Conservation (phyloP, 2,329 filamentous ascomycete genomes). For the Acrocalymma vagum region DNA sequence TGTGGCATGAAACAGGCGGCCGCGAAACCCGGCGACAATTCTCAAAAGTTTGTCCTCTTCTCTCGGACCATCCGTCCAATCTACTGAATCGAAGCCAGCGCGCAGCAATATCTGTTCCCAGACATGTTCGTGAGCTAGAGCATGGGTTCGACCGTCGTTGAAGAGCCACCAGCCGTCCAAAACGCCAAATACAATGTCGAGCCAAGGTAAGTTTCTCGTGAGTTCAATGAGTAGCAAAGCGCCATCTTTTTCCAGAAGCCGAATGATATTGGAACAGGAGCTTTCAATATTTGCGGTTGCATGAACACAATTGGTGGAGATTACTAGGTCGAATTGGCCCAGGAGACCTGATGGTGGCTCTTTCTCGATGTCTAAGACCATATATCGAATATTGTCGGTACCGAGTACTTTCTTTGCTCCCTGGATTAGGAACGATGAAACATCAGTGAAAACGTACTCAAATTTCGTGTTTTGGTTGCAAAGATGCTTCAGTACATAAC, state of each 20-base stretch:
- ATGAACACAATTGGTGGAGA: constrained; percentile 27
- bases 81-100: constrained; percentile 16
- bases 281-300: constrained; percentile 18
- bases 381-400: constrained; percentile 43
- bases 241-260: constrained; percentile 18
- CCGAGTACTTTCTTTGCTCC: constrained; percentile 37
- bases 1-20: too few species aligned
- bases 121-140: constrained; percentile 1
- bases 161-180: constrained; percentile 33
- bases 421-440: constrained; percentile 46
- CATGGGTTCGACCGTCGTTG: constrained; percentile 16
- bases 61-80: constrained; percentile 20
- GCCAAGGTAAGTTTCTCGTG: constrained; percentile 22
- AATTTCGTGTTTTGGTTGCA: constrained; percentile 34
- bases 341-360: constrained; percentile 4
- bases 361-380: constrained; percentile 34
- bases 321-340: constrained; percentile 14
- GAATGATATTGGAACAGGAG: constrained; percentile 12
- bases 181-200: constrained; percentile 25
- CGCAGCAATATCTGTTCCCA: constrained; percentile 17
- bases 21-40: too few species aligned
- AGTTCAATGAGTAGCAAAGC: constrained; percentile 20
- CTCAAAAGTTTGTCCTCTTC: constrained; percentile 8
- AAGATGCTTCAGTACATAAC: constrained; percentile 35
- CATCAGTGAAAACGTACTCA: constrained; percentile 52